Percentiles rank a stretch among this genome's conserved stretches.
Conservation (phyloP, 345 rosid genomes). For the Noccaea caerulescens region DNA sequence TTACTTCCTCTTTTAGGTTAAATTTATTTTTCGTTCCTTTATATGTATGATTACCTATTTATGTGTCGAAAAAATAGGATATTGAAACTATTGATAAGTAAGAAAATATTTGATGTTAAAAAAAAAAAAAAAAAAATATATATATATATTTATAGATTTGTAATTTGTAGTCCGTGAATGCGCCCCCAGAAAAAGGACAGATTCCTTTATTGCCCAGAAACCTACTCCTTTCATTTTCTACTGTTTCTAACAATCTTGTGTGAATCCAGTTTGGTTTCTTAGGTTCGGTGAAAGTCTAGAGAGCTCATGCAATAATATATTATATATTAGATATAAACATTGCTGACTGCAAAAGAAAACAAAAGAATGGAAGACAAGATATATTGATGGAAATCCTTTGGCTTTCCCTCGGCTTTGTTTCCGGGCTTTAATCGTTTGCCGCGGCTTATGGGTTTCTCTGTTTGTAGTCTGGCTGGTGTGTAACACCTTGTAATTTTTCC, state of each 20-base stretch:
- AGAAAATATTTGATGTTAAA: no score
- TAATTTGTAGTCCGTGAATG: not conserved
- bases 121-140: no score
- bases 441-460: no score
- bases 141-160: not conserved
- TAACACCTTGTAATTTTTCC: no score
- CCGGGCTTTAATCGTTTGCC: no score
- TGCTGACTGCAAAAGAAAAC: not conserved
- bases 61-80: constrained; percentile 22
- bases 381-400: no score
- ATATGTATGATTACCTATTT: constrained; percentile 9
- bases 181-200: constrained; percentile 22
- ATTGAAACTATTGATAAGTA: not conserved
- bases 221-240: constrained; percentile 30
- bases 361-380: not conserved
- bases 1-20: constrained; percentile 43
- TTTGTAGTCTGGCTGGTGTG: no score
- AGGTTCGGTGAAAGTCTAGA: constrained; percentile 17
- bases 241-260: constrained; percentile 27
- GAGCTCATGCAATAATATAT: not conserved
- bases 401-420: no score
- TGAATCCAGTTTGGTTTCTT: constrained; percentile 22
- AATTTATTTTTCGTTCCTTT: constrained; percentile 1
- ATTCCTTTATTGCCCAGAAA: constrained; percentile 28
- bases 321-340: not conserved